These are phyloP conservation scores for Nitzschia sp. DNA, from an alignment of 108 stramenopile species.

Conservation along the genomic window DNA sequence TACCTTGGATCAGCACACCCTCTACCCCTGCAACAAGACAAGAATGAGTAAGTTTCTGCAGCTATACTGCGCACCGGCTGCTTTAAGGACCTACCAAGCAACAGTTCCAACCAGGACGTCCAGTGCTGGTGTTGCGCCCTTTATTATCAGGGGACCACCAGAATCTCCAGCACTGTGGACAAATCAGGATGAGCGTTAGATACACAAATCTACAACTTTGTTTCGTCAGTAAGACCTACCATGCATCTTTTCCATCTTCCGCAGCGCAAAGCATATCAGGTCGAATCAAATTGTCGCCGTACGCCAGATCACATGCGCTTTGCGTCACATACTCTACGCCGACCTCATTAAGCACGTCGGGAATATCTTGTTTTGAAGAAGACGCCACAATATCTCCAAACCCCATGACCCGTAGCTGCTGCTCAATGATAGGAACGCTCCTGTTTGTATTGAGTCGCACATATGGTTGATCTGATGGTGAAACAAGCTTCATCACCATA, in stretches of 20 bases:
- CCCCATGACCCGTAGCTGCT: constrained; percentile 19
- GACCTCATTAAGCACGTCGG: constrained; percentile 14
- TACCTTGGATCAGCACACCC: constrained; percentile 40
- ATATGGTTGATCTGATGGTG: constrained; percentile 5
- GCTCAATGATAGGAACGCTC: neutral
- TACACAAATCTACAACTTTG: neutral
- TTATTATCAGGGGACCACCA: constrained; percentile 39
- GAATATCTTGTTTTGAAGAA: neutral
- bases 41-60: neutral
- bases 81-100: constrained; percentile 36
- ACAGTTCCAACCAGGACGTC: constrained; percentile 42
- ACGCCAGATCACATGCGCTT: constrained; percentile 24
- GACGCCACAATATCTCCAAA: constrained; percentile 23
- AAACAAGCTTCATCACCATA: constrained; percentile 6
- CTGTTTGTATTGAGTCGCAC: constrained; percentile 3
- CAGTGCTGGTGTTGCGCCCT: neutral
- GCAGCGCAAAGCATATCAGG: constrained; percentile 44
- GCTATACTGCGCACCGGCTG: too few species aligned
- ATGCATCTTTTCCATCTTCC: constrained; percentile 15
- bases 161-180: constrained; percentile 19
- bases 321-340: constrained; percentile 34
- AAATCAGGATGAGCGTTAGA: neutral
- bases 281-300: constrained; percentile 10
- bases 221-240: constrained; percentile 1
- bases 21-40: constrained; percentile 21